These are phyloP conservation scores for Solanum dulcamara DNA, from an alignment of 257 asterid species.

Conservation along the genomic window DNA sequence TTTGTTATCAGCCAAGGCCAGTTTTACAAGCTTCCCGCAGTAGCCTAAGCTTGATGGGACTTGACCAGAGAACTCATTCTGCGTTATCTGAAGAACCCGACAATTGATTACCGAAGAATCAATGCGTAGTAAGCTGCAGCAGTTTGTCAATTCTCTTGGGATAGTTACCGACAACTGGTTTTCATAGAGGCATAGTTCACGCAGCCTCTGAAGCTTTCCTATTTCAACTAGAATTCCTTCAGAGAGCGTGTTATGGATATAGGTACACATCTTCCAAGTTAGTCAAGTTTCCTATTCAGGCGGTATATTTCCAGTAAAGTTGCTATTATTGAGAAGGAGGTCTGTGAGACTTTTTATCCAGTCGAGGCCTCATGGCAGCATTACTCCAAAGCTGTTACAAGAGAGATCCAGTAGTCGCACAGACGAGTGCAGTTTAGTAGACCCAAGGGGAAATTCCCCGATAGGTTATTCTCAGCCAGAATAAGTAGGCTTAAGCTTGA, in stretches of 20 bases:
- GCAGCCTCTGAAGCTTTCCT: slow-evolving; percentile 50
- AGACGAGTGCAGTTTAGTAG: slow-evolving; percentile 42
- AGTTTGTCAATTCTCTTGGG: slow-evolving; percentile 62
- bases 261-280: slow-evolving; percentile 33
- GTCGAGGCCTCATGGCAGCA: slow-evolving; percentile 39
- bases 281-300: slow-evolving; percentile 51
- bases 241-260: slow-evolving; percentile 53
- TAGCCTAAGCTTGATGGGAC: slow-evolving; percentile 68
- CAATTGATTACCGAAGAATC: slow-evolving; percentile 73
- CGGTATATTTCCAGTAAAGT: slow-evolving; percentile 52
- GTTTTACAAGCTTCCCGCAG: slow-evolving; percentile 59
- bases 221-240: slow-evolving; percentile 50
- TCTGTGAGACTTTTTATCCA: slow-evolving; percentile 46
- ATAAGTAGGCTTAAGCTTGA: slow-evolving; percentile 31
- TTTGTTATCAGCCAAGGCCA: slow-evolving; percentile 72
- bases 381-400: slow-evolving; percentile 39
- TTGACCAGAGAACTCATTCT: slow-evolving; percentile 55
- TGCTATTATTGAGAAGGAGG: slow-evolving; percentile 75
- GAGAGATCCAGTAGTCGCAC: slow-evolving; percentile 64
- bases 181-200: slow-evolving; percentile 48
- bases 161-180: slow-evolving; percentile 66
- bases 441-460: slow-evolving; percentile 52
- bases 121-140: slow-evolving; percentile 39
- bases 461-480: slow-evolving; percentile 40
- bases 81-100: slow-evolving; percentile 64